These are phyloP conservation scores for Anastatica hierochuntica DNA, from an alignment of 345 rosid genomes.

Conservation along the genomic window DNA sequence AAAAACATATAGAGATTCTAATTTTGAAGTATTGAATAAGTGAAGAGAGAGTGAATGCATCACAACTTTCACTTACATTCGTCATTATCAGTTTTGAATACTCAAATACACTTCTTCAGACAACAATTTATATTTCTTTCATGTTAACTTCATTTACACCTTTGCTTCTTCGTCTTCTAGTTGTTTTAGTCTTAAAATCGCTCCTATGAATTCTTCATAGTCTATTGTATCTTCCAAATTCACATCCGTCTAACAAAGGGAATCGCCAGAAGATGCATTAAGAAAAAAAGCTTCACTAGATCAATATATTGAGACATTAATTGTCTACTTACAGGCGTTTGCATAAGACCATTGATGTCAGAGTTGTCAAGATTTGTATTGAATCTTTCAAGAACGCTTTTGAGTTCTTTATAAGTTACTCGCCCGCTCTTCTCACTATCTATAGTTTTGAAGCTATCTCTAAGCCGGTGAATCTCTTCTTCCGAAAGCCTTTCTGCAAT, in stretches of 20 bases:
- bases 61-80: constrained; percentile 49
- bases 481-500: constrained; percentile 67
- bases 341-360: constrained; percentile 58
- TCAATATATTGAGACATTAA: constrained; percentile 1
- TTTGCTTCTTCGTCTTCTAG: constrained; percentile 51
- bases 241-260: constrained; percentile 58
- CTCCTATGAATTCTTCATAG: constrained; percentile 66
- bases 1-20: not conserved
- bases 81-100: constrained; percentile 56
- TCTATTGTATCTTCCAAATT: constrained; percentile 64
- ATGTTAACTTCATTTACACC: constrained; percentile 20
- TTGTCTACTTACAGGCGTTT: constrained; percentile 40
- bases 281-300: not conserved
- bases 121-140: constrained; percentile 44
- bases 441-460: constrained; percentile 55
- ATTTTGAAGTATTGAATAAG: not conserved
- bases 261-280: not conserved
- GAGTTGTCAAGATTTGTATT: constrained; percentile 57
- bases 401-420: constrained; percentile 72
- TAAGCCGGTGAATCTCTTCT: constrained; percentile 71
- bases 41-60: not conserved
- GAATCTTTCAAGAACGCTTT: constrained; percentile 50
- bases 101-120: constrained; percentile 42
- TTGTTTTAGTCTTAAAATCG: constrained; percentile 56
- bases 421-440: constrained; percentile 68